These are phyloP conservation scores for Verticillium klebahnii DNA, from an alignment of 2,329 filamentous ascomycete genomes.

Conservation along the genomic window DNA sequence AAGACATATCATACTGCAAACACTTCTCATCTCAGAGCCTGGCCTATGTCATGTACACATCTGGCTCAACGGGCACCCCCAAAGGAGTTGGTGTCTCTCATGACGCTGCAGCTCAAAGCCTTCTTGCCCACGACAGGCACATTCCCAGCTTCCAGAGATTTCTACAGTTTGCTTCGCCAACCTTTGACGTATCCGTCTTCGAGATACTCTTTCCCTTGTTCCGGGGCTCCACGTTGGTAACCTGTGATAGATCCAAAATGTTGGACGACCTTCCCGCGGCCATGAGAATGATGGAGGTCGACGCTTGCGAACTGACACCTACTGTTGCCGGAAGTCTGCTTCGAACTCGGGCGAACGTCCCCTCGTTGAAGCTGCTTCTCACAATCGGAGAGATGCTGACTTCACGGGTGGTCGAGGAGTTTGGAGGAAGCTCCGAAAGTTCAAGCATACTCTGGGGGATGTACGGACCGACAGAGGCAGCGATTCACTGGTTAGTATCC, in stretches of 20 bases:
- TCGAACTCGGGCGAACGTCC: constrained; percentile 60
- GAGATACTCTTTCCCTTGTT: constrained; percentile 88
- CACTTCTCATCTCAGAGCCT: constrained; percentile 36
- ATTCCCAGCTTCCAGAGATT: constrained; percentile 76
- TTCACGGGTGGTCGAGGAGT: constrained; percentile 69
- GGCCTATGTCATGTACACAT: constrained; percentile 93
- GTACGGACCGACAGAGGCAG: constrained; percentile 91
- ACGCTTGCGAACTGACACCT: constrained; percentile 85
- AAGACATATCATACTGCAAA: neutral
- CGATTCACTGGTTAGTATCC: constrained; percentile 69
- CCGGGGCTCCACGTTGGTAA: constrained; percentile 67
- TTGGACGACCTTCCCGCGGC: constrained; percentile 68
- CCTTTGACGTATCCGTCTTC: constrained; percentile 92
- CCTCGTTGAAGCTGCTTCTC: constrained; percentile 64
- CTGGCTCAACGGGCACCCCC: constrained; percentile 81
- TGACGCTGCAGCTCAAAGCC: constrained; percentile 70
- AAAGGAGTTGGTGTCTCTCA: constrained; percentile 87
- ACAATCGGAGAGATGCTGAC: constrained; percentile 96
- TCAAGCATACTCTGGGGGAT: constrained; percentile 78
- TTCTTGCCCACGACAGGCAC: constrained; percentile 75
- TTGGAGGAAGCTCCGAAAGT: constrained; percentile 53
- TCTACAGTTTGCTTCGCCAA: constrained; percentile 86
- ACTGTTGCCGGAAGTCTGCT: constrained; percentile 79
- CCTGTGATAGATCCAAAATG: constrained; percentile 64
- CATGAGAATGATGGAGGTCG: constrained; percentile 62